A percentile compares a stretch with the other conserved stretches of the same genome.
phyloP scores from a whole-genome alignment of 129 eudicot species.

The Chrysanthemum seticuspe region DNA sequence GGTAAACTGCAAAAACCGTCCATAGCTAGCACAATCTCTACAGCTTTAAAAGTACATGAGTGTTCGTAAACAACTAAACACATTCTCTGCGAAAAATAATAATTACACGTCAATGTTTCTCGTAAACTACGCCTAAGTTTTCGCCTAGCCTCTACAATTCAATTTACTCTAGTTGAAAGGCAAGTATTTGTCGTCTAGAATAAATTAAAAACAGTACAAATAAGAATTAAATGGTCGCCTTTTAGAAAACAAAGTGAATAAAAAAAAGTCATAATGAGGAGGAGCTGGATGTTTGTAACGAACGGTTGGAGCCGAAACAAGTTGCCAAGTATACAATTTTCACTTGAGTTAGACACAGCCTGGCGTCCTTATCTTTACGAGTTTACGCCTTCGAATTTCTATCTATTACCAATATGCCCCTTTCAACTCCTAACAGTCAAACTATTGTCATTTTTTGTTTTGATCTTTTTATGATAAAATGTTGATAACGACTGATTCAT shows the following conservation, averaged over 20 bases:
- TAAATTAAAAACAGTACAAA: background rate
- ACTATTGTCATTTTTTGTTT: background rate
- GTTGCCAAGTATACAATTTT: constrained; percentile 1
- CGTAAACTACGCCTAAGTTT: too few species aligned
- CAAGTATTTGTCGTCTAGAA: too few species aligned
- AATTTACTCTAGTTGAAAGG: too few species aligned
- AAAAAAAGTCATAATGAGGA: constrained; percentile 2
- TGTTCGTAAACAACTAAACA: too few species aligned
- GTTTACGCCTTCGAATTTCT: constrained; percentile 13
- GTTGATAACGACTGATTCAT: too few species aligned
- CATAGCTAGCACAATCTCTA: too few species aligned
- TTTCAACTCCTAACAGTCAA: background rate
- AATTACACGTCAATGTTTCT: too few species aligned
- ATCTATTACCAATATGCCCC: constrained; percentile 40
- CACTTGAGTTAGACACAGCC: constrained; percentile 48
- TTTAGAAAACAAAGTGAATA: background rate
- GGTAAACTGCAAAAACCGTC: too few species aligned
- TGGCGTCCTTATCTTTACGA: constrained; percentile 34
- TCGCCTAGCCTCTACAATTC: too few species aligned
- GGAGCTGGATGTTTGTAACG: constrained; percentile 16
- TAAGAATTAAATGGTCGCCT: background rate
- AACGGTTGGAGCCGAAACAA: constrained; percentile 17
- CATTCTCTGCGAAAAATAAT: too few species aligned
- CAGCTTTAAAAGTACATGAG: too few species aligned
- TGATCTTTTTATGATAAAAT: background rate